Evolutionary conservation across 805 yeast genomes (phyloP).

Genomic region (Yarrowia hollandica): DNA sequence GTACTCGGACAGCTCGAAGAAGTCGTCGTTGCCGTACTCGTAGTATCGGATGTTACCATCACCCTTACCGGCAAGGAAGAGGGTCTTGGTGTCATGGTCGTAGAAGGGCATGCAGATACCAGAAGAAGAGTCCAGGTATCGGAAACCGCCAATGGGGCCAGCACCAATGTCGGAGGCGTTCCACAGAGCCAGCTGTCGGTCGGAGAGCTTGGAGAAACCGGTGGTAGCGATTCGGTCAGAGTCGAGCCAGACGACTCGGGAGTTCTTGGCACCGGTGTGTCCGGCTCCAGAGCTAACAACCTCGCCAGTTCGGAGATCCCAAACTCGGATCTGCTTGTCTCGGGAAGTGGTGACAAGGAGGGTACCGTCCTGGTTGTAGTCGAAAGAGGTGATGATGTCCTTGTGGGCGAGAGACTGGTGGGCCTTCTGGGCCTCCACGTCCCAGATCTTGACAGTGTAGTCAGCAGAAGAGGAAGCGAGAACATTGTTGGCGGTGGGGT

Average conservation of each 20-base stretch:
- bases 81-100: slow-evolving; percentile 75
- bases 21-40: slow-evolving; percentile 82
- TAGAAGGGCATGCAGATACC: slow-evolving; percentile 92
- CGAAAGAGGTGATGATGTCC: slow-evolving; percentile 89
- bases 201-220: slow-evolving; percentile 89
- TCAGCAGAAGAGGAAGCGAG: slow-evolving; percentile 90
- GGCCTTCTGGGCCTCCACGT: slow-evolving; percentile 71
- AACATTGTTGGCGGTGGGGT: slow-evolving; percentile 83
- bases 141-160: slow-evolving; percentile 90
- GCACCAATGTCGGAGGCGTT: slow-evolving; percentile 67
- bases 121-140: slow-evolving; percentile 82
- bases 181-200: slow-evolving; percentile 96
- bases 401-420: slow-evolving; percentile 76
- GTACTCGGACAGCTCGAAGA: slow-evolving; percentile 83
- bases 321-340: slow-evolving; percentile 84
- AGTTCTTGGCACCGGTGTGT: slow-evolving; percentile 88
- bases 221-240: slow-evolving; percentile 84
- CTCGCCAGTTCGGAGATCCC: slow-evolving; percentile 82
- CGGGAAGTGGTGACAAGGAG: slow-evolving; percentile 84
- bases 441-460: slow-evolving; percentile 89
- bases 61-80: slow-evolving; percentile 94
- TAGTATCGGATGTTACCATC: slow-evolving; percentile 96
- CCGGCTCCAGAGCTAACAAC: slow-evolving; percentile 82
- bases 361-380: slow-evolving; percentile 88
- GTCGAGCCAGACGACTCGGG: slow-evolving; percentile 85